Conservation (phyloP, 768 basidiomycete species). For the Sporobolomyces phaffii region DNA sequence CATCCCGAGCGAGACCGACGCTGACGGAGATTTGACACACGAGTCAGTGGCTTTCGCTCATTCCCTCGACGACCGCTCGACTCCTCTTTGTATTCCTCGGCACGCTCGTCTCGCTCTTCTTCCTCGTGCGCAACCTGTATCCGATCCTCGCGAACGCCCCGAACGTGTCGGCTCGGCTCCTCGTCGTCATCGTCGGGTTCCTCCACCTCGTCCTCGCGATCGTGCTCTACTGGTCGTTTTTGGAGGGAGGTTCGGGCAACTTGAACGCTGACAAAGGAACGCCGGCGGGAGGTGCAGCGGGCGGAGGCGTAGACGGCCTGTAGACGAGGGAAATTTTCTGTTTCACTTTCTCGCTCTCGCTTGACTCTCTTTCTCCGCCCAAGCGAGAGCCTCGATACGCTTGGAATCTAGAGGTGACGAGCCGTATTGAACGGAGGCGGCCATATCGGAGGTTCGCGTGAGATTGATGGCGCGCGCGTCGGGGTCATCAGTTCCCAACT, state of each 20-base stretch:
- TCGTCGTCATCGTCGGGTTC: constrained; percentile 67
- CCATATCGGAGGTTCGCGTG: too few species aligned
- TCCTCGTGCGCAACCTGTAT: constrained; percentile 76
- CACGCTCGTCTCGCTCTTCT: constrained; percentile 76
- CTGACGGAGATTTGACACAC: too few species aligned
- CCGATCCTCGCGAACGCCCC: constrained; percentile 79
- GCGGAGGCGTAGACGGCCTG: not conserved
- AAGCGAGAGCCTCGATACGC: too few species aligned
- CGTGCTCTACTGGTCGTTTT: constrained; percentile 74
- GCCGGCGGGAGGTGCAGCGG: not conserved
- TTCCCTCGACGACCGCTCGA: constrained; percentile 17
- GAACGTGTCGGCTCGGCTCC: constrained; percentile 73
- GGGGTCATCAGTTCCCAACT: too few species aligned
- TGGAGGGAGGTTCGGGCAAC: constrained; percentile 47
- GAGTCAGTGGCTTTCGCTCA: constrained; percentile 38
- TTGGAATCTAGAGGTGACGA: too few species aligned
- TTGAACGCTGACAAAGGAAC: not conserved
- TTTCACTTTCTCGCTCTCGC: too few species aligned
- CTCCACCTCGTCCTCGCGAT: constrained; percentile 76
- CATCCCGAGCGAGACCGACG: too few species aligned
- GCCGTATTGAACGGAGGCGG: too few species aligned
- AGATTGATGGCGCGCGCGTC: too few species aligned
- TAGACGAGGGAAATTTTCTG: not conserved
- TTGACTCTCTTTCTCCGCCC: too few species aligned
- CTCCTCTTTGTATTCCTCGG: constrained; percentile 58